Evolutionary conservation across 306 rosid genomes (phyloP), one percentile per base, ranked within the genome.

Genomic region (Castanea mollissima): DNA sequence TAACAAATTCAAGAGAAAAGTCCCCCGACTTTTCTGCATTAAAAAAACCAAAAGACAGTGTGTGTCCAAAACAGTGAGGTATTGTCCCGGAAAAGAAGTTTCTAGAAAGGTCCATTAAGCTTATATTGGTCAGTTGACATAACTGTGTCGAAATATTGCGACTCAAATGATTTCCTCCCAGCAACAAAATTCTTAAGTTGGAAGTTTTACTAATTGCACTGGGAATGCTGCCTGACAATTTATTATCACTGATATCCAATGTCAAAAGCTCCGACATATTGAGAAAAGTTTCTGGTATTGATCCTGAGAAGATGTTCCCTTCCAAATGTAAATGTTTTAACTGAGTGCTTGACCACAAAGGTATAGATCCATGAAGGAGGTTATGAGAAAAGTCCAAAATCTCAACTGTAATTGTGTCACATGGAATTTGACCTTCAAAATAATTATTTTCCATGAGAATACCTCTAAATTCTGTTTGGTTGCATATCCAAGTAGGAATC

Each of bases 381-480:
- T 78, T 78, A 2, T 77, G 29, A 31, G 68, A 68, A 6, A 77
- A 4, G 41, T 67, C 74, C 41, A 77, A 6, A 2, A 65, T 1
- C 0, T 34, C 38, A 0, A 0, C 4, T 10, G 35, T 8, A 13
- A 41, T n/a, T 34, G 8, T 15, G 34, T 13, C 29, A 3, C 7
- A 10, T 3, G 74, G 67, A 77, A 77, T 32, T 7, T 77, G 13
- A 55, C 74, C 75, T 9, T 16, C 12, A 2, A 77, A 67, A 20
- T 1, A 34, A 16, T 77, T 77, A 12, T 54, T 32, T 23, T 21
- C 31, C 10, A 64, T 6, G 18, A 5, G 6, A 56, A 0, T 34
- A 2, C 29, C 21, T 0, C 0, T 2, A 4, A 4, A 25, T 0
- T 0, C 5, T 34, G 4, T 0, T 10, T 0, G 2, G 9, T 31